These are phyloP conservation scores for Auricularia sp. DNA, from an alignment of 768 basidiomycete species.

Conservation along the genomic window DNA sequence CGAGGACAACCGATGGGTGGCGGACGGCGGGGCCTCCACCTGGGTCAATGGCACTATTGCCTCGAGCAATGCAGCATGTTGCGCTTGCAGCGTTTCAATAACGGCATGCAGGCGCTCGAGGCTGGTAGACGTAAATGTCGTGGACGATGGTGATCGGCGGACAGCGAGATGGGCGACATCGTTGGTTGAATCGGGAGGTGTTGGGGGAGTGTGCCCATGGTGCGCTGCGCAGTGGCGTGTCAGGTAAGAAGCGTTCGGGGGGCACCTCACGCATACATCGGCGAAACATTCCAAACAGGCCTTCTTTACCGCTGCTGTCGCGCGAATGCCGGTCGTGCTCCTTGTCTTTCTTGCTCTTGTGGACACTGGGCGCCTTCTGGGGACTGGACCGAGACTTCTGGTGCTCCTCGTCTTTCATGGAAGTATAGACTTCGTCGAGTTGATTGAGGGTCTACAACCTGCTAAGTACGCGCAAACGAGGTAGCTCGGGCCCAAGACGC, in stretches of 20 bases:
- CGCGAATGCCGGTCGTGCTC: constrained; percentile 9
- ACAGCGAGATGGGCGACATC: background rate
- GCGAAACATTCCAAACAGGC: constrained; percentile 52
- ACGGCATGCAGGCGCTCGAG: constrained; percentile 37
- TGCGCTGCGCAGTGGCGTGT: constrained; percentile 9
- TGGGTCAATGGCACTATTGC: constrained; percentile 19
- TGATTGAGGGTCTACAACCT: constrained; percentile 3
- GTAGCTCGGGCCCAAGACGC: background rate
- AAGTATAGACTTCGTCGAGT: background rate
- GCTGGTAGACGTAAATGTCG: constrained; percentile 8
- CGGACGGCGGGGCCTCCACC: constrained; percentile 28
- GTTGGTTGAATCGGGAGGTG: background rate
- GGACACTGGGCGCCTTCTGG: constrained; percentile 48
- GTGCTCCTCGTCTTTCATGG: background rate
- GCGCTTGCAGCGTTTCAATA: constrained; percentile 46
- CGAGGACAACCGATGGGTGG: background rate
- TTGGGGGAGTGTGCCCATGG: background rate
- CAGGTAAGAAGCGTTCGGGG: constrained; percentile 11
- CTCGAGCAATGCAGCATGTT: constrained; percentile 43
- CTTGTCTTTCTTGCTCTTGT: constrained; percentile 38
- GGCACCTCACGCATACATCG: constrained; percentile 31
- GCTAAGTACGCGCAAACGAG: background rate
- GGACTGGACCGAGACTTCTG: constrained; percentile 28
- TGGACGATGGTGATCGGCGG: background rate
- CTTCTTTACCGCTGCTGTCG: constrained; percentile 23